A percentile compares a stretch with the other conserved stretches of the same genome.
Evolutionary conservation across 75 land plant species (phyloP).

Genomic region (Picea glauca): DNA sequence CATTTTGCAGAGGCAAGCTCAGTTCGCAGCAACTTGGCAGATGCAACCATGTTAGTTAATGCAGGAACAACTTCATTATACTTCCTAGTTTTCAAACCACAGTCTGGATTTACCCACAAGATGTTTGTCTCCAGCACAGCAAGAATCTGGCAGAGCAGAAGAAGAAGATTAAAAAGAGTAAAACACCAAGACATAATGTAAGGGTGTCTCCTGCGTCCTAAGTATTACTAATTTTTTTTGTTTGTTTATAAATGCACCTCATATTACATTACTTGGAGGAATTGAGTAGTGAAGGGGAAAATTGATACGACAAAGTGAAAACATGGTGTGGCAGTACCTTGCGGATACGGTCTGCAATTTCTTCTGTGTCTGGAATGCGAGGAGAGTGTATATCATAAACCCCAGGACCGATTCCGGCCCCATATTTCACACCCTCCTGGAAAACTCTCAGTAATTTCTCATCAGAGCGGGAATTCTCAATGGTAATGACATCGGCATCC

Average conservation of each 20-base stretch:
- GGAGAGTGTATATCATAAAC: constrained; percentile 63
- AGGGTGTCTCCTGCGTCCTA: too few species aligned
- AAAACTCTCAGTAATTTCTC: constrained; percentile 56
- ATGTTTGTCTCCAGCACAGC: constrained; percentile 49
- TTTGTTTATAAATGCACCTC: neutral
- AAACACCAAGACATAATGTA: neutral
- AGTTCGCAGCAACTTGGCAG: constrained; percentile 46
- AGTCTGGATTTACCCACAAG: constrained; percentile 58
- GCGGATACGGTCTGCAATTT: constrained; percentile 49
- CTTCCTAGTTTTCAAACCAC: constrained; percentile 54
- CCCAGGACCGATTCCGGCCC: constrained; percentile 57
- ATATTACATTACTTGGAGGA: neutral
- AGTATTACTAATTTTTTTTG: neutral
- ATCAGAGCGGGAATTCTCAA: constrained; percentile 59
- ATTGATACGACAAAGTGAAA: neutral
- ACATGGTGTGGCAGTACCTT: constrained; percentile 17
- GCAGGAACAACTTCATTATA: constrained; percentile 48
- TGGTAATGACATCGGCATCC: constrained; percentile 65
- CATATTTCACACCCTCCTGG: constrained; percentile 57
- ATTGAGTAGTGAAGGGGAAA: neutral
- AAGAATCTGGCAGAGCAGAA: constrained; percentile 20
- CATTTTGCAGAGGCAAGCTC: constrained; percentile 38
- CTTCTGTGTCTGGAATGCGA: constrained; percentile 41
- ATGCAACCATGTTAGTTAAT: constrained; percentile 43
- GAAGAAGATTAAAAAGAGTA: neutral